Conservation (phyloP, 1,284 basidiomycete species). For the Xerocomus cyaneibrunnescens region DNA sequence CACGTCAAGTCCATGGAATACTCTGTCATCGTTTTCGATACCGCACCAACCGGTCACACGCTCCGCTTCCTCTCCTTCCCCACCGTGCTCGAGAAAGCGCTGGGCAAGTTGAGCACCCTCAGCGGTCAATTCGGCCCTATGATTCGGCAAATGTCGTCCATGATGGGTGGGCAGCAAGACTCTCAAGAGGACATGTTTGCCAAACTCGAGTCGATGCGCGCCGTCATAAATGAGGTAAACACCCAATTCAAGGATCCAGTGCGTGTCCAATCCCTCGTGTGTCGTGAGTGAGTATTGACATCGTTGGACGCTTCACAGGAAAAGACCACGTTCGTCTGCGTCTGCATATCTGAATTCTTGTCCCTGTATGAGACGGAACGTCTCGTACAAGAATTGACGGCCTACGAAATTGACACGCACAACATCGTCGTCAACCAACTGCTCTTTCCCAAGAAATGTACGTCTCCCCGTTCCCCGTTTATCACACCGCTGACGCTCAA, state of each 20-base stretch:
- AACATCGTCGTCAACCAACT: slow-evolving; percentile 99
- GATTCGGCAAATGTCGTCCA: slow-evolving; percentile 91
- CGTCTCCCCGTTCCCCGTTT: slow-evolving; percentile 28
- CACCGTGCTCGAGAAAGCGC: slow-evolving; percentile 94
- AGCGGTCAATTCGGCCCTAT: slow-evolving; percentile 95
- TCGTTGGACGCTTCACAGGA: slow-evolving; percentile 52
- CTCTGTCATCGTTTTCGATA: slow-evolving; percentile 99
- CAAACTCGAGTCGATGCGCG: slow-evolving; percentile 96
- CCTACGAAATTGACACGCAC: slow-evolving; percentile 98
- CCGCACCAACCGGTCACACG: slow-evolving; percentile 97
- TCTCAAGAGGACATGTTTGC: slow-evolving; percentile 98
- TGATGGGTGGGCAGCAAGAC: slow-evolving; percentile 90
- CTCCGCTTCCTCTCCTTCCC: slow-evolving; percentile 98
- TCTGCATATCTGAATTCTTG: slow-evolving; percentile 98
- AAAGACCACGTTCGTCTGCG: slow-evolving; percentile 97
- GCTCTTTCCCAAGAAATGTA: slow-evolving; percentile 89
- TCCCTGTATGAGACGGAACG: slow-evolving; percentile 99
- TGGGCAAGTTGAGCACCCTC: slow-evolving; percentile 91
- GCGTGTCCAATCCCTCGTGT: slow-evolving; percentile 29
- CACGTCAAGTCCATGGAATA: slow-evolving; percentile 99
- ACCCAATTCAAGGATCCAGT: slow-evolving; percentile 99
- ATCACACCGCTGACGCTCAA: not conserved
- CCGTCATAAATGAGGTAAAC: slow-evolving; percentile 98
- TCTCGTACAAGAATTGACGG: slow-evolving; percentile 92
- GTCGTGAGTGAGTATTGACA: not conserved